phyloP scores from a whole-genome alignment of 169 alveolate species.

The Eimeria tenella region DNA sequence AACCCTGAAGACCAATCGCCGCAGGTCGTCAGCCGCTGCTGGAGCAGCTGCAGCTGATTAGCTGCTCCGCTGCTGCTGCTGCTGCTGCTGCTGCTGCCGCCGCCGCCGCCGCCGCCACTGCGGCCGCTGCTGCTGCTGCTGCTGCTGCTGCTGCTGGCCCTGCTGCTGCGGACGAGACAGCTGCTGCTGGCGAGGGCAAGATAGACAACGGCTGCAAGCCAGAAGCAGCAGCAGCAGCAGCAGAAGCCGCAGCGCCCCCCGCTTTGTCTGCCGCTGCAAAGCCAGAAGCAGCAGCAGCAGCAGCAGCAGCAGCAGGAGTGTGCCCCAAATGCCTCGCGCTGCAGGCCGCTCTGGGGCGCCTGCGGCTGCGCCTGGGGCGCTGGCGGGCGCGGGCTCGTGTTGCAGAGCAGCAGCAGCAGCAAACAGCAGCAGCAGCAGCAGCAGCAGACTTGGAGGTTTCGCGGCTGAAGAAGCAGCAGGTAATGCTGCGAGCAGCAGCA shows the following conservation, averaged over 20 bases:
- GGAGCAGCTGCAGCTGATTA: conserved; percentile 2
- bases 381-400: conserved; percentile 26
- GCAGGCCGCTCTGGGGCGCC: conserved; percentile 61
- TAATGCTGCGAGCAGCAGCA: conserved; percentile 37
- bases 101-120: background rate
- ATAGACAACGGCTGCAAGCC: background rate
- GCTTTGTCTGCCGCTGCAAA: background rate
- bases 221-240: conserved; percentile 3
- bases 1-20: background rate
- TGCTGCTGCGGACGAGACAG: too few species aligned
- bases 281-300: conserved; percentile 52
- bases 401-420: conserved; percentile 31
- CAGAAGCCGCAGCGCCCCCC: background rate
- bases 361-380: conserved; percentile 19
- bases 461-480: conserved; percentile 45
- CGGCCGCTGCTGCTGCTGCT: too few species aligned
- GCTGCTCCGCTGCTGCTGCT: conserved; percentile 15
- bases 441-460: conserved; percentile 16
- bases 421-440: background rate
- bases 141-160: background rate
- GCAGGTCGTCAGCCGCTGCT: background rate
- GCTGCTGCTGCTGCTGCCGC: conserved; percentile 34
- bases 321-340: conserved; percentile 51
- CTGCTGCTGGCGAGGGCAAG: background rate
- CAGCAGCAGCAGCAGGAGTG: conserved; percentile 64